Evolutionary conservation across 768 basidiomycete species (phyloP).

Genomic region (Termitomyces sp.): DNA sequence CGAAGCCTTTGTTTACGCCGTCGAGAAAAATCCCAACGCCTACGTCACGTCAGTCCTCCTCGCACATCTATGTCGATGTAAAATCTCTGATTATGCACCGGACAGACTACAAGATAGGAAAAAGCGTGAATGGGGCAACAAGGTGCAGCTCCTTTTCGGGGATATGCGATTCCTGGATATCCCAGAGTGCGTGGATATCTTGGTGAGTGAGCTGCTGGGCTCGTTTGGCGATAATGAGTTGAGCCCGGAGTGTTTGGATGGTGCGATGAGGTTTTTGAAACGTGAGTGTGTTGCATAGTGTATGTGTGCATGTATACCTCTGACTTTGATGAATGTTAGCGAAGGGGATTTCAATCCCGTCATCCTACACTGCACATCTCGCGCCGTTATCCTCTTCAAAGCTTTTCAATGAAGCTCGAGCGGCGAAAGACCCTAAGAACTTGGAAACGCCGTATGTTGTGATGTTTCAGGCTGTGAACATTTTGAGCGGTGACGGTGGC

Average conservation of each 20-base stretch:
- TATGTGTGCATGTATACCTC: not conserved
- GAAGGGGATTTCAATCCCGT: slow-evolving; percentile 92
- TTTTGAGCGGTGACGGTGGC: slow-evolving; percentile 76
- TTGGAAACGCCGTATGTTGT: slow-evolving; percentile 97
- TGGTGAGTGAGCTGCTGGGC: slow-evolving; percentile 94
- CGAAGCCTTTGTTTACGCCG: slow-evolving; percentile 70
- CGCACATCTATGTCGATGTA: slow-evolving; percentile 6
- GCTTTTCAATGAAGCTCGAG: slow-evolving; percentile 79
- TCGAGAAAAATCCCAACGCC: slow-evolving; percentile 97
- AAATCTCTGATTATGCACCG: not conserved
- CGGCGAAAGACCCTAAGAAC: slow-evolving; percentile 62
- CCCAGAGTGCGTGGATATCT: slow-evolving; percentile 87
- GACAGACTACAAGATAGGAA: slow-evolving; percentile 80
- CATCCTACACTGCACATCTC: slow-evolving; percentile 92
- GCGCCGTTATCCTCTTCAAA: slow-evolving; percentile 95
- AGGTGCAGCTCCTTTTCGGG: slow-evolving; percentile 83
- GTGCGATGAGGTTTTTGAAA: slow-evolving; percentile 91
- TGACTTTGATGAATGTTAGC: slow-evolving; percentile 40
- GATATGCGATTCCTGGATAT: slow-evolving; percentile 88
- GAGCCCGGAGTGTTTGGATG: slow-evolving; percentile 97
- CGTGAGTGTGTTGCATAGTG: slow-evolving; percentile 42
- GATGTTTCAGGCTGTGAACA: slow-evolving; percentile 93
- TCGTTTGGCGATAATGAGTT: slow-evolving; percentile 99
- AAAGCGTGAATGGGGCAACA: slow-evolving; percentile 76
- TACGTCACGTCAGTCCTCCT: slow-evolving; percentile 71